phyloP scores from a whole-genome alignment of 2,329 filamentous ascomycete species.

The Fusarium armeniacum region DNA sequence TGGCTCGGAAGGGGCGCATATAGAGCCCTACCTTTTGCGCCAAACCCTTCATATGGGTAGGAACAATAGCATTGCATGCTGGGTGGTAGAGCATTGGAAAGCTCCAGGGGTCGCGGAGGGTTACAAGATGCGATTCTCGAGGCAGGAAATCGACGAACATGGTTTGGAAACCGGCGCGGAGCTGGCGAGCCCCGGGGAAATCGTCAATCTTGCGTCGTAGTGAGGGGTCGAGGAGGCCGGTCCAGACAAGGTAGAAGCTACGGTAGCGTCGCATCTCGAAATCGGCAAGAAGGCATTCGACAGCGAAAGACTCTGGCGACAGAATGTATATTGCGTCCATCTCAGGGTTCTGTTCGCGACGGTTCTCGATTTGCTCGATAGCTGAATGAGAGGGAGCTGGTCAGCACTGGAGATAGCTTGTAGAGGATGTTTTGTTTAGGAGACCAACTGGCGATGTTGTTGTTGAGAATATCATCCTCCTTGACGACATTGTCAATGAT shows the following conservation, averaged over 20 bases:
- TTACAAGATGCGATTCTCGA: conserved; percentile 90
- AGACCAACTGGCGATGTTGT: conserved; percentile 90
- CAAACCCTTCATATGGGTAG: conserved; percentile 84
- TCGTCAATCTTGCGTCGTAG: conserved; percentile 81
- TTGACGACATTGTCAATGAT: conserved; percentile 92
- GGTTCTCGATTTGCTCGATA: conserved; percentile 93
- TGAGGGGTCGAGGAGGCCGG: conserved; percentile 76
- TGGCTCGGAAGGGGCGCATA: background rate
- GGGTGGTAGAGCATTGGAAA: conserved; percentile 95
- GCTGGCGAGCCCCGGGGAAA: conserved; percentile 75
- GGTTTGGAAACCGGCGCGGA: conserved; percentile 84
- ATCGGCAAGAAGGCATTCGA: conserved; percentile 94
- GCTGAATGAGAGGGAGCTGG: conserved; percentile 66
- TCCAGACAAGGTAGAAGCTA: conserved; percentile 88
- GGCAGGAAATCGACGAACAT: conserved; percentile 91
- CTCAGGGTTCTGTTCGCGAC: conserved; percentile 82
- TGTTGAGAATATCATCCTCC: conserved; percentile 96
- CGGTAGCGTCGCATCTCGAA: conserved; percentile 87
- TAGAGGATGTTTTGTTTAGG: conserved; percentile 18
- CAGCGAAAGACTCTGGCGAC: conserved; percentile 85
- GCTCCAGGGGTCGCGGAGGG: conserved; percentile 94
- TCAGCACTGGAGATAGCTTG: conserved; percentile 30
- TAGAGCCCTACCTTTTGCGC: conserved; percentile 80
- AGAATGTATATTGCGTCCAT: conserved; percentile 97
- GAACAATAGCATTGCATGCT: conserved; percentile 85